These are phyloP conservation scores for Pulveroboletus sp. DNA, from an alignment of 768 basidiomycete species.

Conservation along the genomic window DNA sequence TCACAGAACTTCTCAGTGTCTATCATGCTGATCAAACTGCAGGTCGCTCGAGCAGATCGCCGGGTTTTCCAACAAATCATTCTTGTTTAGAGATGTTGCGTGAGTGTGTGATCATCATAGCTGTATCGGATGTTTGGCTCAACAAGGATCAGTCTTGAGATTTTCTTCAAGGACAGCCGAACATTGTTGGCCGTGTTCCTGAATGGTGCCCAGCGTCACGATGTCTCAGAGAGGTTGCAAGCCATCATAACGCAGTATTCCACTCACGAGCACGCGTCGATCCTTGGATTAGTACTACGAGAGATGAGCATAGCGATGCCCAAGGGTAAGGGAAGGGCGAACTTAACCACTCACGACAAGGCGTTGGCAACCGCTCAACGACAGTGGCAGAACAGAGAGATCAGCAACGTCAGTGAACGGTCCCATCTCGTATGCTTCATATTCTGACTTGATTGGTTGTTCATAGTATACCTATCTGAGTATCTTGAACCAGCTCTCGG, in stretches of 20 bases:
- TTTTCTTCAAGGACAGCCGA: conserved; percentile 91
- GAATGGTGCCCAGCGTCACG: conserved; percentile 61
- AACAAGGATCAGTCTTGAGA: conserved; percentile 59
- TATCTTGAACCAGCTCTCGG: conserved; percentile 88
- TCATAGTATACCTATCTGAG: conserved; percentile 83
- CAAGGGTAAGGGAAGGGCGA: conserved; percentile 16
- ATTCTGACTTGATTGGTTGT: background rate
- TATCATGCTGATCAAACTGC: background rate
- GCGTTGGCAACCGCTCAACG: conserved; percentile 70
- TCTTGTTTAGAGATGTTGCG: conserved; percentile 91
- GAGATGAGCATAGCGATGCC: conserved; percentile 28
- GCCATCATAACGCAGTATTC: conserved; percentile 42
- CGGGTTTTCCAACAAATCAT: conserved; percentile 76
- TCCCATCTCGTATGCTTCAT: background rate
- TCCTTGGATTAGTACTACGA: conserved; percentile 47
- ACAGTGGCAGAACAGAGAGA: conserved; percentile 86
- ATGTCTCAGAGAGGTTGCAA: conserved; percentile 53
- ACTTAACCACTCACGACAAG: conserved; percentile 17
- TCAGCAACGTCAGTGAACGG: conserved; percentile 71
- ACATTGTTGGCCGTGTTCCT: conserved; percentile 83
- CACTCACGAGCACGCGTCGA: conserved; percentile 38
- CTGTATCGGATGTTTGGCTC: background rate
- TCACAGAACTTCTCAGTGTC: background rate
- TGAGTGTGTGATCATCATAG: conserved; percentile 38
- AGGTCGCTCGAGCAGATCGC: conserved; percentile 82